A percentile compares a stretch with the other conserved stretches of the same genome.
Evolutionary conservation across 1,284 basidiomycete genomes (phyloP).

Genomic region (Bjerkandera adusta): DNA sequence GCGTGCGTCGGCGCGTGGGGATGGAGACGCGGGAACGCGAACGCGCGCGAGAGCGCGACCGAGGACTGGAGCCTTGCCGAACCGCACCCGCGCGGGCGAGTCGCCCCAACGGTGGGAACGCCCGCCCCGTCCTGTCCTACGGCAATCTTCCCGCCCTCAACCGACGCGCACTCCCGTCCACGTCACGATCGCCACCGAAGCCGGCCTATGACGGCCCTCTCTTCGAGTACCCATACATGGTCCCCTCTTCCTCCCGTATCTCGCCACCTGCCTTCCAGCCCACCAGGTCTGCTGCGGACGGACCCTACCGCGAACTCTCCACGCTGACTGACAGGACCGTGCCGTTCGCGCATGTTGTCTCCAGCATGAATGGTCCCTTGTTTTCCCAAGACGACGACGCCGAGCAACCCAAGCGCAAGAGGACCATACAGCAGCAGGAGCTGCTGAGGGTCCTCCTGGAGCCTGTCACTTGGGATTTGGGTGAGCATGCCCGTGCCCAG

Average conservation of each 20-base stretch:
- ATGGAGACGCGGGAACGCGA: conserved; percentile 29
- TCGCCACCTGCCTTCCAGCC: conserved; percentile 21
- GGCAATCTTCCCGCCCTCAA: conserved; percentile 24
- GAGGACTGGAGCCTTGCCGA: conserved; percentile 9
- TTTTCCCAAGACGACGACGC: conserved; percentile 45
- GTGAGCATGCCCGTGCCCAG: conserved; percentile 18
- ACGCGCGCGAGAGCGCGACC: conserved; percentile 31
- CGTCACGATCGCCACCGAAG: conserved; percentile 15
- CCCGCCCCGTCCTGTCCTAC: conserved; percentile 28
- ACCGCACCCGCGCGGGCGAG: conserved; percentile 6
- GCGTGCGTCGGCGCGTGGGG: conserved; percentile 27
- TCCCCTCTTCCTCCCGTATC: conserved; percentile 18
- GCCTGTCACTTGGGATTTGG: conserved; percentile 39
- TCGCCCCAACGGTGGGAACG: conserved; percentile 21
- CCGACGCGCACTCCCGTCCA: conserved; percentile 16
- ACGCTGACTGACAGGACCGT: conserved; percentile 20
- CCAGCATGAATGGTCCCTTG: conserved; percentile 57
- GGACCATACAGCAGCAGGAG: conserved; percentile 32
- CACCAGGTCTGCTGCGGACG: conserved; percentile 18
- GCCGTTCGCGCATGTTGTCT: conserved; percentile 54
- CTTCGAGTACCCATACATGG: conserved; percentile 25
- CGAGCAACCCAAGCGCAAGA: conserved; percentile 24
- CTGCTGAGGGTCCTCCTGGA: conserved; percentile 49
- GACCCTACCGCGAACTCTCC: conserved; percentile 24
- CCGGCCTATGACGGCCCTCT: conserved; percentile 14